These are phyloP conservation scores for Apiospora rasikravindrae DNA, from an alignment of 2,329 filamentous ascomycete species.

Conservation along the genomic window DNA sequence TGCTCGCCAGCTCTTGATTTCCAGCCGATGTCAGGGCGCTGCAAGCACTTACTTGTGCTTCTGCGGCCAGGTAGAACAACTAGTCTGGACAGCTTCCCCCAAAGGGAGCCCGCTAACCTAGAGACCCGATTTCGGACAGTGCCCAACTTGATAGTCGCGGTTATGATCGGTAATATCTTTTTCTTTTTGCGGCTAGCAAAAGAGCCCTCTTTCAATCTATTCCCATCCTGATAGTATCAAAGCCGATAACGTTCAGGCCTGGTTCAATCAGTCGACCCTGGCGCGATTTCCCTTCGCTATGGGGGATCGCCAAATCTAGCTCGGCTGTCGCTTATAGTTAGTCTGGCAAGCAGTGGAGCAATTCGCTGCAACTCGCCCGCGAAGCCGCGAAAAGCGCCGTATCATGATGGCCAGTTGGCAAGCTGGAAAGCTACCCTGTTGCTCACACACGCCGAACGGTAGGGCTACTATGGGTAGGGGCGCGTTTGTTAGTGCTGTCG, in stretches of 20 bases:
- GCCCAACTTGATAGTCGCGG: background rate
- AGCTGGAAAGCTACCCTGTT: background rate
- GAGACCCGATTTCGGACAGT: background rate
- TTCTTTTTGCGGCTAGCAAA: background rate
- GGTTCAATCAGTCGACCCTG: background rate
- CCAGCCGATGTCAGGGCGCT: background rate
- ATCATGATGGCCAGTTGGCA: background rate
- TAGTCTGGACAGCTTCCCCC: background rate
- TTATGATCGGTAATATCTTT: background rate
- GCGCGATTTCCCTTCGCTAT: background rate
- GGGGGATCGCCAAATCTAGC: background rate
- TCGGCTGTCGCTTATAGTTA: background rate
- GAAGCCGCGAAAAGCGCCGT: background rate
- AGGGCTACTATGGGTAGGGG: background rate
- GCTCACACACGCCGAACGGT: background rate
- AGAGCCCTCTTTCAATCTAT: background rate
- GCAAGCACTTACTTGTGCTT: background rate
- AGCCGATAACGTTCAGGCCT: background rate
- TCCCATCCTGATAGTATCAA: background rate
- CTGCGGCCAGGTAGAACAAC: background rate
- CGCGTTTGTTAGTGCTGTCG: background rate
- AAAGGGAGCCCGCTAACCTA: background rate
- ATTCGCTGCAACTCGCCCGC: background rate
- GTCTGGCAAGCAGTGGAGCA: background rate
- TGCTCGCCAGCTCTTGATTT: background rate